Evolutionary conservation across 495 filamentous ascomycete species (phyloP), one percentile per base, ranked within the genome.

Genomic region (Talaromyces wortmannii): DNA sequence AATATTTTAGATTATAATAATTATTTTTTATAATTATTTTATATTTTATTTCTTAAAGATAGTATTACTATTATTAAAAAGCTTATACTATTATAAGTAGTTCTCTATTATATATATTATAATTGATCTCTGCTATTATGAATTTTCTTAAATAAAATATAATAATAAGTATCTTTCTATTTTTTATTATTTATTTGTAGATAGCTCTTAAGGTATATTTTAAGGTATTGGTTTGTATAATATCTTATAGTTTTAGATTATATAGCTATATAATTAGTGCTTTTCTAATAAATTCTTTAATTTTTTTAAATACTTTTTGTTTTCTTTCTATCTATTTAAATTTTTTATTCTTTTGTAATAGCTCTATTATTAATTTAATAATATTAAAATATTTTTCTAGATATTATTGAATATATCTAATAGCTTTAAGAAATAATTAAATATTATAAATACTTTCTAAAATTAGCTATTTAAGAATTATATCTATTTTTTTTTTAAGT

Each of bases 391-490:
- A 48, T 50, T 44, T 1, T 48, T 31, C 40, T 55, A 66, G 4
- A 5, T 55, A 59, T 36, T 43, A n/a, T 45, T 29, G 16, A 49
- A 64, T 59, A 31, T 58, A 66, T 10, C 59, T 60, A 23, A 11
- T 31, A 7, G 60, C 18, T 23, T 55, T 31, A 40, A 55, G 10
- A 40, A 59, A 64, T 13, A 30, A 13, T 56, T 64, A 43, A 2
- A 57, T 47, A n/a, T 59, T 50, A 7, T 56, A 53, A 10, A 62
- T 10, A 12, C 31, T 57, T 11, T 11, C 59, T 17, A 36, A 48
- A 31, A 11, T 55, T 7, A 7, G 31, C 57, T n/a, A 58, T 15
- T 57, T 44, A 4, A 46, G 4, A 10, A 63, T 61, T 17, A 31
- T 43, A 17, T 43, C 7, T 4, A 63, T 44, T 30, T 63, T 63